Base-by-base conservation (phyloP, 106 monocot species). In the Posidonia australis region DNA sequence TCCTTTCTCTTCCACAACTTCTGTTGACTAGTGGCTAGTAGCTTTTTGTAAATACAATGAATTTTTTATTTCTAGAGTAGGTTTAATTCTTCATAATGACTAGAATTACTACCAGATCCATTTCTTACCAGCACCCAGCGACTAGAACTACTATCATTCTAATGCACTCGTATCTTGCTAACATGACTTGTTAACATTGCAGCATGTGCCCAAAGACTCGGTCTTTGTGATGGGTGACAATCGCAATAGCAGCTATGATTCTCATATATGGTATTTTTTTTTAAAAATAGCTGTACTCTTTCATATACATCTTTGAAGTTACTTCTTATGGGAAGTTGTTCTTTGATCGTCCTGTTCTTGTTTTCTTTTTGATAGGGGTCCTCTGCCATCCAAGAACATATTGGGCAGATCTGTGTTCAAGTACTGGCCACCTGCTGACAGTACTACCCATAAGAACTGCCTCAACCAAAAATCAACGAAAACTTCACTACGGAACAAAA, bases 221-320 rank as follows among this genome's bases (percentile, higher is more conserved):
- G 87, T 92, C 1, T 88, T 88, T 62, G 92, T 92, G 64, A 85
- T 92, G 92, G 92, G 92, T 27, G 92, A 92, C 51, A 92, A 92
- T 60, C 82, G 92, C 61, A 92, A 88, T 66, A 92, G 88, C 59
- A 92, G 92, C 64, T 88, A 84, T 46, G 92, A 92, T 70, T 92
- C 92, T 46, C 92, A 88, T 23, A 65, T 92, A 12, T 92, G 92
- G 92, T 92, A 86, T 80, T 46, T 66, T 9, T 21, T 44, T 44
- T 10, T 12, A 46, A 13, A 19, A 61, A 51, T 20, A 19, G 44
- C n/a, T 1, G 13, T 22, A 11, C 17, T 16, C 11, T 59, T 10
- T 6, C 18, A n/a, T 44, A n/a, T 16, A 22, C 14, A 10, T 0
- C 13, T 13, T n/a, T n/a, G n/a, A n/a, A n/a, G n/a, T n/a, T n/a